These are phyloP conservation scores for Cylindrodendrum hubeiense DNA, from an alignment of 2,329 filamentous ascomycete genomes.

Conservation along the genomic window DNA sequence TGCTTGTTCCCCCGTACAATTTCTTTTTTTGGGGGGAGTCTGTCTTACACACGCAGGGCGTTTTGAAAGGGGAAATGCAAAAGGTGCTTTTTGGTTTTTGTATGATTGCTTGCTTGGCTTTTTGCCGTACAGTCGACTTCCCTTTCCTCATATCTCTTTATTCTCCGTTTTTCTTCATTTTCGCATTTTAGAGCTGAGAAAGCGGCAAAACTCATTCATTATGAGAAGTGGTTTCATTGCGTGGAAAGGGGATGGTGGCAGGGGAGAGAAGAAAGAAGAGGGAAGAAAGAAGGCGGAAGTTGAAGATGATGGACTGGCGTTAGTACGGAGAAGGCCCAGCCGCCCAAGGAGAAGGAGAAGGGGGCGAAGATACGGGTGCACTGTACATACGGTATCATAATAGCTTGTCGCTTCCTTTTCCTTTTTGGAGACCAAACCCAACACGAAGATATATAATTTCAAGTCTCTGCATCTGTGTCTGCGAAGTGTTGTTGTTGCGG, in stretches of 20 bases:
- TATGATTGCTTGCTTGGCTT: slow-evolving; percentile 39
- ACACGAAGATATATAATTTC: slow-evolving; percentile 35
- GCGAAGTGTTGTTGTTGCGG: not conserved
- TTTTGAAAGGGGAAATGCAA: slow-evolving; percentile 47
- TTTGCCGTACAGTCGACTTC: slow-evolving; percentile 39
- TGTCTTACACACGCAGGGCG: slow-evolving; percentile 50
- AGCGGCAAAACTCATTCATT: slow-evolving; percentile 44
- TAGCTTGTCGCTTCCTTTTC: slow-evolving; percentile 39
- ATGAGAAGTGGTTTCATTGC: slow-evolving; percentile 41
- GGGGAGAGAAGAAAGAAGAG: slow-evolving; percentile 16
- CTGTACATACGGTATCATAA: slow-evolving; percentile 45
- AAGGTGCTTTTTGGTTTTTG: slow-evolving; percentile 40
- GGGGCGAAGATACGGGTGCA: slow-evolving; percentile 22
- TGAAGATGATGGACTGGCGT: slow-evolving; percentile 3
- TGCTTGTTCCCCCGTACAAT: slow-evolving; percentile 31
- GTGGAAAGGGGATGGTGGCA: slow-evolving; percentile 8
- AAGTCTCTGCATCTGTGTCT: not conserved
- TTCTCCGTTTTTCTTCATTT: slow-evolving; percentile 36
- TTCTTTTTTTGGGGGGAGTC: slow-evolving; percentile 36
- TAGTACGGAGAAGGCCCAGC: slow-evolving; percentile 5
- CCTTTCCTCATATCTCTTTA: slow-evolving; percentile 37
- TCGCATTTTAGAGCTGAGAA: slow-evolving; percentile 48
- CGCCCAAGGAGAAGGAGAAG: slow-evolving; percentile 19
- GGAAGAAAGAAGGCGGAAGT: slow-evolving; percentile 2
- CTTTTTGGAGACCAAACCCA: slow-evolving; percentile 43